Evolutionary conservation across 2,329 filamentous ascomycete genomes (phyloP), one percentile per base, ranked within the genome.

Genomic region (Xylariaceae sp.): DNA sequence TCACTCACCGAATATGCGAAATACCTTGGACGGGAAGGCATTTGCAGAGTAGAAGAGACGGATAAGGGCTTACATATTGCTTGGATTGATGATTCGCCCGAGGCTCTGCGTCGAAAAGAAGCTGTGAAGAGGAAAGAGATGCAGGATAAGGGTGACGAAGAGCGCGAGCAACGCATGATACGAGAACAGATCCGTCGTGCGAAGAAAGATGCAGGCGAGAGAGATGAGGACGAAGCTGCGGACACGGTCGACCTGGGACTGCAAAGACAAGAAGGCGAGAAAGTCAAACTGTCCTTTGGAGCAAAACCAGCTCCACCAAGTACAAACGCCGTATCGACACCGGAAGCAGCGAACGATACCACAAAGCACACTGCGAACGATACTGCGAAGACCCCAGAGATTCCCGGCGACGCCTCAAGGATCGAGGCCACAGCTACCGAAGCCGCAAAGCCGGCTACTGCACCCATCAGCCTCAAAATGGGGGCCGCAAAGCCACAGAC

Each of bases 71-170:
- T 97, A 39, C 88, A 91, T 63, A 85, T 99, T 48, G 79, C 87
- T 1, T 99, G 92, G 89, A 86, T 97, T 52, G 93, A 99, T 66
- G 90, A 93, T 63, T 92, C 87, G 34, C 90, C 91, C 0, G 93
- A 96, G 50, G 90, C 91, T 1, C 73, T 97, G 58, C 79, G 83
- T 61, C 76, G 92, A 46, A 83, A 89, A 56, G 93, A 97, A 59
- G 90, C 90, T 22, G 78, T 97, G 45, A 77, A 86, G 60, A 85
- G 87, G 66, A 93, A 90, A 69, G 92, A 97, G 69, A 82, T 88
- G 50, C 86, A 92, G 70, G 92, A 97, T 63, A 89, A 89, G 61
- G 90, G 91, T 2, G 92, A 97, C 61, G 93, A 97, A 68, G 89
- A 95, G 71, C 74, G 90, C 45, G 92, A 97, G 72, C 87, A 93